Evolutionary conservation across 345 rosid genomes (phyloP), one percentile per base, ranked within the genome.

Genomic region (Bruguiera sexangula): DNA sequence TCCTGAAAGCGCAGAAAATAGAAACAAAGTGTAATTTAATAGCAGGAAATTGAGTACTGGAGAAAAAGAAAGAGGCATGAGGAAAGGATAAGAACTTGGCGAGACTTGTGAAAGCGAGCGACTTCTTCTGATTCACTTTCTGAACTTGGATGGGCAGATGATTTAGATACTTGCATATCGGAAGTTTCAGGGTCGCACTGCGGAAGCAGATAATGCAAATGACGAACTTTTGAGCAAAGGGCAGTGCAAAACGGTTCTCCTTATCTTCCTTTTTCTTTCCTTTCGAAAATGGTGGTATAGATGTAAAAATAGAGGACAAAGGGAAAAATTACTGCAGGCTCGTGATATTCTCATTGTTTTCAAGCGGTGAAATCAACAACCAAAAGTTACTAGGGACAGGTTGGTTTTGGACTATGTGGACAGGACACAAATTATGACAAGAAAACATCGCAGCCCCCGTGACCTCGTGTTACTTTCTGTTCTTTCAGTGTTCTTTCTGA

Each of bases 71-170:
- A 62, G 13, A 19, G 22, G 58, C 46, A 39, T 0, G 61, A 56
- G 8, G 29, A 27, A 27, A 60, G 0, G 56, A 68, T 8, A 50
- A 55, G 53, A 34, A 86, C 95, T 70, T 71, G 85, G 67, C 87
- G 90, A 63, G 96, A 89, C 66, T 76, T 84, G 64, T 76, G 64
- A 65, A 89, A 87, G n/a, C 77, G 76, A 53, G 75, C 57, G 29
- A 34, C 66, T 7, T 80, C 85, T 32, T 74, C 69, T 3, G 80
- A 54, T 32, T 78, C 79, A 22, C 62, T 74, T 11, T 82, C 83
- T 43, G 78, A 32, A 31, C 51, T 61, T 67, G 31, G 58, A 48
- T 37, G 18, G 34, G 69, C 52, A 48, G 69, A 21, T 43, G 64
- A 15, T 70, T 82, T 68, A 8, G 76, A 21, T 21, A 55, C 57